Conservation (phyloP, 805 yeast genomes). For the Candida nemodendra region DNA sequence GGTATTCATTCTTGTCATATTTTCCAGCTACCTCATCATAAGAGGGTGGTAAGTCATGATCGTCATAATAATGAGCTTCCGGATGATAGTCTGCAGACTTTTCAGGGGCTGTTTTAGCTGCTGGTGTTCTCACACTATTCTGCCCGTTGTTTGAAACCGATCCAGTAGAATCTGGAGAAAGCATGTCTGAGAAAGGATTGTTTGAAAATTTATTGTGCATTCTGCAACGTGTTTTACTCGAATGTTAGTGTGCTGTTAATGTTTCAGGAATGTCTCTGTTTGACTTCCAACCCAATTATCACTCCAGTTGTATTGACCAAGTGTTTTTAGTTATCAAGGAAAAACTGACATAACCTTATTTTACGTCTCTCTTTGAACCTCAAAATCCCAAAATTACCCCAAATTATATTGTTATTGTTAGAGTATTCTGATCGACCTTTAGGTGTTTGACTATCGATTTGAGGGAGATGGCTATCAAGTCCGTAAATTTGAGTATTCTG, state of each 20-base stretch:
- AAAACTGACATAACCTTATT: no score
- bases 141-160: constrained; percentile 21
- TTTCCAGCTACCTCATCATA: constrained; percentile 64
- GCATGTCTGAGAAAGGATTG: constrained; percentile 54
- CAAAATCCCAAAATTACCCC: no score
- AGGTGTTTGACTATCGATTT: no score
- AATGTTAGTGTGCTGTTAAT: background rate
- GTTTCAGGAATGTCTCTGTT: constrained; percentile 6
- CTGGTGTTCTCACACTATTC: background rate
- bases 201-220: constrained; percentile 34
- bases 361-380: no score
- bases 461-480: no score
- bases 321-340: no score
- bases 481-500: no score
- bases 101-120: background rate
- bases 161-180: constrained; percentile 38
- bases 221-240: constrained; percentile 7
- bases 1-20: constrained; percentile 43
- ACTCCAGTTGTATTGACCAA: no score
- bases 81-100: constrained; percentile 22
- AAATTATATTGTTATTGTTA: no score
- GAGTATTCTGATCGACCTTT: no score
- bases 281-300: background rate
- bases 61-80: constrained; percentile 23
- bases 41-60: constrained; percentile 52